Base-by-base conservation (phyloP, 805 yeast species). In the Peterozyma xylosa region DNA sequence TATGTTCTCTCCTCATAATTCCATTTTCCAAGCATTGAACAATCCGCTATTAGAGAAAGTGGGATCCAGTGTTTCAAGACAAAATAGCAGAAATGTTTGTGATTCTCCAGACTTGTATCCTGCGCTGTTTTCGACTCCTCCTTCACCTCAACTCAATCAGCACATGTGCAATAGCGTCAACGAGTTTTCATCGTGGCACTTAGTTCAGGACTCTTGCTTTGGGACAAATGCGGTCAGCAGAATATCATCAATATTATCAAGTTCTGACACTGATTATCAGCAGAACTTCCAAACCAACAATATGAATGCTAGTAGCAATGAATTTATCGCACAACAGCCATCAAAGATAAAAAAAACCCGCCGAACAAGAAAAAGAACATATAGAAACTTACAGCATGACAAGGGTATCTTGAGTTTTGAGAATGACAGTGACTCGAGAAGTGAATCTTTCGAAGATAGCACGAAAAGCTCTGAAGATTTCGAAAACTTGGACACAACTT, bases 101-200 rank as follows among this genome's bases (percentile, higher is more conserved):
- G 42, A 45, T 9, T 45, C 47, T 9, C 47, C 47, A 1, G 47
- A 45, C 33, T 37, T 44, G 30, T 13, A 17, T 14, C 35, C 18
- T 13, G 30, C 35, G 33, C 37, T 21, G 21, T 37, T 33, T 9
- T 33, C n/a, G 7, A 17, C 34, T 13, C 17, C 33, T 13, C 9
- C 27, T 16, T 29, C 41, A 9, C 15, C 18, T 27, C 29, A 16
- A 30, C 38, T 37, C 33, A 37, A 43, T 30, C 42, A 42, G 27
- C 42, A 40, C 34, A 41, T 47, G 36, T 46, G 38, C 7, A 21
- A 21, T 21, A 21, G 27, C 17, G 50, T 53, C 36, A 49, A 48
- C n/a, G 64, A 60, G 33, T 62, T 62, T 45, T 59, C 65, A 2
- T 62, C 67, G 17, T 63, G 67, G 67, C 66, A 61, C 44, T 55